Evolutionary conservation across 257 asterid genomes (phyloP).

Genomic region (Schizonepeta tenuifolia): DNA sequence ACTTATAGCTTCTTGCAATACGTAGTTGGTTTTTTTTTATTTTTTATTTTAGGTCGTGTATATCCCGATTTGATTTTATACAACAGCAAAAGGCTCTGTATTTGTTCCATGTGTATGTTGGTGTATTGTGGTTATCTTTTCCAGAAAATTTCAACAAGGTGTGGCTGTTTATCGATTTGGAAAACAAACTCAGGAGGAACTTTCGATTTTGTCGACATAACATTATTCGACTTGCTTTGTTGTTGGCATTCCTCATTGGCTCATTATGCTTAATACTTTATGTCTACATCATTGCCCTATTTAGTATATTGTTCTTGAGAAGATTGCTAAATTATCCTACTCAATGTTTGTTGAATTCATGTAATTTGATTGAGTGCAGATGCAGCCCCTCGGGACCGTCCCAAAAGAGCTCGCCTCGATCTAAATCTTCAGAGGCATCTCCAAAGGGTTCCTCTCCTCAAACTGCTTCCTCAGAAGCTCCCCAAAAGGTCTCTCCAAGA

Average conservation of each 20-base stretch:
- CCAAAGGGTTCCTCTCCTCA: conserved; percentile 51
- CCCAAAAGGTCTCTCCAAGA: conserved; percentile 65
- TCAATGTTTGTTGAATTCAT: not conserved
- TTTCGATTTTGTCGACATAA: not conserved
- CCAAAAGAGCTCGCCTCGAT: conserved; percentile 51
- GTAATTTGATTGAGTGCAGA: conserved; percentile 43
- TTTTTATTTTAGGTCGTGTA: not conserved
- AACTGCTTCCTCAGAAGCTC: conserved; percentile 39
- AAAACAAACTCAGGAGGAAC: not conserved
- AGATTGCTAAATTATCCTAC: not conserved
- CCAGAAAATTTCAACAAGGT: not conserved
- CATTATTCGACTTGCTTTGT: not conserved
- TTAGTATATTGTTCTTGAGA: not conserved
- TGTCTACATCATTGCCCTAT: not conserved
- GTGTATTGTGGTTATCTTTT: not conserved
- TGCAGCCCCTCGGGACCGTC: conserved; percentile 49
- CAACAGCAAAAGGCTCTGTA: not conserved
- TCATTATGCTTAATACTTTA: not conserved
- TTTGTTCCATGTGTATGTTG: not conserved
- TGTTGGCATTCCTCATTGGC: not conserved
- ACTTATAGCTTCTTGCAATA: not conserved
- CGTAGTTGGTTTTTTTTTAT: not conserved
- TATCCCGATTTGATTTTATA: not conserved
- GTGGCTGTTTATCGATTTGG: not conserved
- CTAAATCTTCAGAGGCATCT: conserved; percentile 42